Conservation (phyloP, 768 basidiomycete genomes). For the Flagelloscypha sp. region DNA sequence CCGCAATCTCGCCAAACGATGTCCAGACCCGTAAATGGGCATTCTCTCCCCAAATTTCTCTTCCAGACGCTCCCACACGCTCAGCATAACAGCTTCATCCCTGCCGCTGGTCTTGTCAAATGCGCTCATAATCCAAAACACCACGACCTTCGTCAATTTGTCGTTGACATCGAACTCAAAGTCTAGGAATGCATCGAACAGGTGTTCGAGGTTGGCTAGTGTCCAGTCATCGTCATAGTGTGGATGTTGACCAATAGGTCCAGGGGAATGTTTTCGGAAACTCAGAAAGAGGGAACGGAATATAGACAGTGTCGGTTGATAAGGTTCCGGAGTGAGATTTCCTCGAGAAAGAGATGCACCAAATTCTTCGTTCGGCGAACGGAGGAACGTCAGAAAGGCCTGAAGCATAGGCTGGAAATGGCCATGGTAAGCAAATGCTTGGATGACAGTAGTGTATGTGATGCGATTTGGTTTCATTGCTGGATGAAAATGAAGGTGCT, state of each 20-base stretch:
- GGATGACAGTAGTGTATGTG: constrained; percentile 65
- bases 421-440: constrained; percentile 64
- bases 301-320: constrained; percentile 38
- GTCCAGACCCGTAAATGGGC: too few relatives aligned
- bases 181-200: constrained; percentile 59
- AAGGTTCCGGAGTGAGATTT: constrained; percentile 19
- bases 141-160: constrained; percentile 31
- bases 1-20: too few relatives aligned
- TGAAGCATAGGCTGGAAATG: constrained; percentile 46
- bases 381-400: constrained; percentile 63
- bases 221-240: constrained; percentile 41
- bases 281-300: constrained; percentile 74
- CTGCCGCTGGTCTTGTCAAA: constrained; percentile 52
- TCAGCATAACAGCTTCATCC: constrained; percentile 41
- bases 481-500: constrained; percentile 36
- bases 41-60: constrained; percentile 39
- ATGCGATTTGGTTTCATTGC: constrained; percentile 48
- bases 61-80: constrained; percentile 51
- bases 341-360: constrained; percentile 21
- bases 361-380: constrained; percentile 30
- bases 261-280: constrained; percentile 34
- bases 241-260: too few relatives aligned
- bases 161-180: constrained; percentile 38
- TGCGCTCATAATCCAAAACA: constrained; percentile 65
- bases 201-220: constrained; percentile 39